A percentile compares a stretch with the other conserved stretches of the same genome.
These are phyloP conservation scores for Candida verbasci DNA, from an alignment of 805 yeast genomes.

Conservation along the genomic window DNA sequence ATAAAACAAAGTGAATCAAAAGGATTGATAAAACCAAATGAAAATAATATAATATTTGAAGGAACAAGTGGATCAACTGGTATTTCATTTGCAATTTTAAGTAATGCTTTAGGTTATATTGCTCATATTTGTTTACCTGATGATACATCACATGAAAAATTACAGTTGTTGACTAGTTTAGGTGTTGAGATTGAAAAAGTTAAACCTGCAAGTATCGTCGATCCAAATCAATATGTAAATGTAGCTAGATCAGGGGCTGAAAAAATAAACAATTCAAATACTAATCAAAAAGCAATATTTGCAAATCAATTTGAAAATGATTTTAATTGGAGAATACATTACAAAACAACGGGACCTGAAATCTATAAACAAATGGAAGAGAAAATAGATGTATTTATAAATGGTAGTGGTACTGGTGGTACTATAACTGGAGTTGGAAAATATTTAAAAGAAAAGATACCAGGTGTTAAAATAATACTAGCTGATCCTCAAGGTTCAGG, in stretches of 20 bases:
- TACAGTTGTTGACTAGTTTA: constrained; percentile 61
- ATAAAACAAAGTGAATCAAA: constrained; percentile 60
- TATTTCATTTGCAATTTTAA: constrained; percentile 85
- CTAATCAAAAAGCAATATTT: constrained; percentile 58
- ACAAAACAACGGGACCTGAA: constrained; percentile 85
- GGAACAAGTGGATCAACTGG: constrained; percentile 98
- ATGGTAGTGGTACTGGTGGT: constrained; percentile 98
- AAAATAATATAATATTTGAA: constrained; percentile 77
- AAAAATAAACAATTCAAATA: constrained; percentile 36
- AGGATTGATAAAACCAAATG: constrained; percentile 54
- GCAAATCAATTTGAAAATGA: constrained; percentile 96
- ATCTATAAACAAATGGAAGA: constrained; percentile 62
- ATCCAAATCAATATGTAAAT: constrained; percentile 88
- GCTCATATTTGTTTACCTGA: constrained; percentile 95
- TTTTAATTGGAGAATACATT: constrained; percentile 84
- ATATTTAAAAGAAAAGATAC: constrained; percentile 65
- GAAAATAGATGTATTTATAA: constrained; percentile 68
- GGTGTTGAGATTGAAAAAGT: constrained; percentile 86
- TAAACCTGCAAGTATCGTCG: constrained; percentile 92
- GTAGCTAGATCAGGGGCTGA: constrained; percentile 70
- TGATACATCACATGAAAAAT: constrained; percentile 83
- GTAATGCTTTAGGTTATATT: constrained; percentile 80
- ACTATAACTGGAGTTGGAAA: constrained; percentile 87
- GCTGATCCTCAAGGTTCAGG: constrained; percentile 99
- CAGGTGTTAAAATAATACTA: constrained; percentile 48